A percentile compares a stretch with the other conserved stretches of the same genome.
Evolutionary conservation across 495 filamentous ascomycete genomes (phyloP).

Genomic region (Oidiodendron maius): DNA sequence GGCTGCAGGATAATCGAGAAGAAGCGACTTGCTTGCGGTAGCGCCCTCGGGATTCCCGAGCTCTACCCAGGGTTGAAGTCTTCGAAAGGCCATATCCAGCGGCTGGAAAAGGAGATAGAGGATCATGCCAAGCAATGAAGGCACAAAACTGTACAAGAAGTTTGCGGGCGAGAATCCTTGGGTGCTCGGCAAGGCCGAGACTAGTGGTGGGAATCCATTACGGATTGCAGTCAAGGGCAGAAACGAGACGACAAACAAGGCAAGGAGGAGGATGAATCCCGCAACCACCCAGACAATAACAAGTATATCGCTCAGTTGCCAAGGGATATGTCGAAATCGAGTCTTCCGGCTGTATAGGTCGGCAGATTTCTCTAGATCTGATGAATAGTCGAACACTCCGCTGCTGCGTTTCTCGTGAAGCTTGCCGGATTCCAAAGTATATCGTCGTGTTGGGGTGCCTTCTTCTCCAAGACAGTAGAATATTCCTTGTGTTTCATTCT

Average conservation of each 20-base stretch:
- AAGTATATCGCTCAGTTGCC: conserved; percentile 62
- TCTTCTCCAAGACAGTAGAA: conserved; percentile 64
- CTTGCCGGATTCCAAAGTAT: conserved; percentile 39
- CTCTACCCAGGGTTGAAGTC: conserved; percentile 68
- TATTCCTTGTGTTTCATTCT: conserved; percentile 21
- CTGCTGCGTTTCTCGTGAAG: conserved; percentile 27
- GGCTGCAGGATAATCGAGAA: conserved; percentile 64
- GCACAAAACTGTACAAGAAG: conserved; percentile 84
- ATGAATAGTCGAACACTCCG: conserved; percentile 1
- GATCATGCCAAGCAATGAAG: conserved; percentile 66
- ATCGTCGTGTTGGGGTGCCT: conserved; percentile 48
- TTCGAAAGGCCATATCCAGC: conserved; percentile 68
- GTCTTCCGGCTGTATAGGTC: conserved; percentile 41
- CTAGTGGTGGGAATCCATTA: conserved; percentile 62
- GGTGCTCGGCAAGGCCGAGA: conserved; percentile 52
- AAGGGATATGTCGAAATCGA: conserved; percentile 67
- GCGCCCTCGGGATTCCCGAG: conserved; percentile 54
- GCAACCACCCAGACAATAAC: conserved; percentile 60
- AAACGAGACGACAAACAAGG: conserved; percentile 73
- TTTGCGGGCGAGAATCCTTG: conserved; percentile 76
- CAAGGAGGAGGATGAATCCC: conserved; percentile 59
- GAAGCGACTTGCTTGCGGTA: conserved; percentile 59
- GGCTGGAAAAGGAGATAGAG: conserved; percentile 73
- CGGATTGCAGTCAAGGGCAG: conserved; percentile 55
- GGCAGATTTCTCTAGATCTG: conserved; percentile 16